These are phyloP conservation scores for Clonostachys rosea DNA, from an alignment of 2,329 filamentous ascomycete species.

Conservation along the genomic window DNA sequence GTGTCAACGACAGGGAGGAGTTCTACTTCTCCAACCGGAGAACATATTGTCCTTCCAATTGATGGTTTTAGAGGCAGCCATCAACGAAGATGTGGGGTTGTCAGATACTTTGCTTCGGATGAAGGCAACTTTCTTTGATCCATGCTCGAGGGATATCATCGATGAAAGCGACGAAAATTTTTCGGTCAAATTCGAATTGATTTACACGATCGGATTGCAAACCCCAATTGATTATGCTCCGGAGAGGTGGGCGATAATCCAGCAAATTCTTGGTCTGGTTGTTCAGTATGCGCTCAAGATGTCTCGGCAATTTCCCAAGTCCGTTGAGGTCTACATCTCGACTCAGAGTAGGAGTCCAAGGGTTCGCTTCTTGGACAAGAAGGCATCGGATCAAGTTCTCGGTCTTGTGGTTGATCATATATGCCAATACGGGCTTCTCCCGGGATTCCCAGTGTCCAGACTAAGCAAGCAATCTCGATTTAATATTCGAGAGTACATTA, in stretches of 20 bases:
- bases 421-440: slow-evolving; percentile 22
- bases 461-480: not conserved
- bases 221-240: slow-evolving; percentile 46
- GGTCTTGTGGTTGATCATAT: slow-evolving; percentile 15
- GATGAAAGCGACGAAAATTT: slow-evolving; percentile 60
- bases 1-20: slow-evolving; percentile 34
- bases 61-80: slow-evolving; percentile 47
- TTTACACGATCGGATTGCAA: slow-evolving; percentile 49
- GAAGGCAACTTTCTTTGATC: slow-evolving; percentile 14
- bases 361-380: slow-evolving; percentile 48
- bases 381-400: slow-evolving; percentile 32
- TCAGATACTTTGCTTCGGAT: slow-evolving; percentile 46
- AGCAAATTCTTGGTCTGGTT: slow-evolving; percentile 34
- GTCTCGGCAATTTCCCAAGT: slow-evolving; percentile 11
- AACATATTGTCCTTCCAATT: slow-evolving; percentile 62
- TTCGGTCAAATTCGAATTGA: slow-evolving; percentile 47
- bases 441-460: not conserved
- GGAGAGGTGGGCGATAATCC: slow-evolving; percentile 40
- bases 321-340: slow-evolving; percentile 40
- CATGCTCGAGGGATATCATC: slow-evolving; percentile 50
- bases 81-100: slow-evolving; percentile 41
- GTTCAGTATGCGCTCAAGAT: slow-evolving; percentile 26
- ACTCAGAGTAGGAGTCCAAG: slow-evolving; percentile 41
- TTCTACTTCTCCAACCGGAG: slow-evolving; percentile 59
- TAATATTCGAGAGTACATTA: not conserved